Base-by-base conservation (phyloP, 495 filamentous ascomycete genomes). In the Penicillium antarcticum region DNA sequence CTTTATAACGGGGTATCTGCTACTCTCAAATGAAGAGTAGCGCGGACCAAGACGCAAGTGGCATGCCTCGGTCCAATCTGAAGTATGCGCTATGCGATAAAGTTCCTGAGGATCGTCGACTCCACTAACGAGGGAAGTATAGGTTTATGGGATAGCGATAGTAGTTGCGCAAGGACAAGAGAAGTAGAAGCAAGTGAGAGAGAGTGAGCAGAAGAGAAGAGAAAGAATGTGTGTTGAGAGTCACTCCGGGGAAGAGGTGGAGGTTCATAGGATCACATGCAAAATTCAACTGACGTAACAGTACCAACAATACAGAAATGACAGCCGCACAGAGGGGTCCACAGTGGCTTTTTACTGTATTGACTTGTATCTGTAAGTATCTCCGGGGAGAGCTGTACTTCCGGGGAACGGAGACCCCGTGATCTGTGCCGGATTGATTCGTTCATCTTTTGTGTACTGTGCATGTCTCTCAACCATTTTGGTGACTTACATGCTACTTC, bases 211-310 rank as follows among this genome's bases (percentile, higher is more conserved):
- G 35, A 38, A 29, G 38, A 49, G n/a, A 23, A 32, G 33, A 17
- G 31, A 42, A 34, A 53, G 36, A 54, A 35, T 21, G 33, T 45
- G 21, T 6, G 18, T 43, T 32, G 19, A 48, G 34, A 38, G 53
- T 45, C 36, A 45, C 49, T 40, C 39, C n/a, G 33, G 37, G 41
- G 32, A 33, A 29, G 52, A 29, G 48, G 41, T 45, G 44, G 33
- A 55, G 60, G 51, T 41, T 51, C 39, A 37, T 26, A 51, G 39
- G 50, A 73, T 75, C 71, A 75, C 71, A 75, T 75, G 71, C 63
- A 51, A 70, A 74, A 67, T 58, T 58, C 56, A 35, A 16, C 3
- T 73, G 70, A 69, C 45, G 39, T 41, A 42, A 38, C 19, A 44
- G 45, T 70, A 74, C 71, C 43, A 58, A 53, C 66, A 60, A 56